phyloP scores from a whole-genome alignment of 208 protist genomes.

The Crithidia brevicula region DNA sequence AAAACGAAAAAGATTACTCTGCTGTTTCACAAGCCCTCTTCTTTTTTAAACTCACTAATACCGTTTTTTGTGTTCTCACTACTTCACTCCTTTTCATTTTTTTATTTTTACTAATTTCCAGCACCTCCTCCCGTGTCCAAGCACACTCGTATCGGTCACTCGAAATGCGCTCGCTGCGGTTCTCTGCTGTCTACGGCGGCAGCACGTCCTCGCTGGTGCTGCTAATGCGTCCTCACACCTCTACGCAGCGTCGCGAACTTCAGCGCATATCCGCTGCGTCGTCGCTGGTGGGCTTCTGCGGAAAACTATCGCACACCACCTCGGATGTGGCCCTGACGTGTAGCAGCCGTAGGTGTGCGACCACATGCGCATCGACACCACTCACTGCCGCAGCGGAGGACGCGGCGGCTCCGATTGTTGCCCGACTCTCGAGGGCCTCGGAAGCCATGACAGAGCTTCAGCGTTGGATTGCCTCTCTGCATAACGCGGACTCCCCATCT shows the following conservation, averaged over 20 bases:
- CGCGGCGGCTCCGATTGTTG: not conserved
- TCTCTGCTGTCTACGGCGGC: conserved; percentile 3
- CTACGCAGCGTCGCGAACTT: not conserved
- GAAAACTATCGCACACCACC: too few relatives aligned
- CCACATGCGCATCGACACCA: not conserved
- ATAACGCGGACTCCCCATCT: not conserved
- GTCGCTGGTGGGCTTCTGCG: too few relatives aligned
- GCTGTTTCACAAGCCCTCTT: conserved; percentile 1
- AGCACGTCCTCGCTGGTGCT: not conserved
- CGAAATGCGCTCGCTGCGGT: not conserved
- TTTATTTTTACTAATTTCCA: not conserved
- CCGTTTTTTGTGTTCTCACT: not conserved
- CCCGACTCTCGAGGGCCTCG: conserved; percentile 7
- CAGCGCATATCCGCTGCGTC: too few relatives aligned
- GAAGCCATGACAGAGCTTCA: conserved; percentile 28
- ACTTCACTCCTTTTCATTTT: not conserved
- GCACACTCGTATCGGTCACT: too few relatives aligned
- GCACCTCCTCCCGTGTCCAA: too few relatives aligned
- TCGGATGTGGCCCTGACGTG: conserved; percentile 2
- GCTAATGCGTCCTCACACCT: not conserved
- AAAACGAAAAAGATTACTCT: too few relatives aligned
- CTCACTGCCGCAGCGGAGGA: not conserved
- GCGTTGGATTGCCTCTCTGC: not conserved
- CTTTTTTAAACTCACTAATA: not conserved
- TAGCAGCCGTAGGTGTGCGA: conserved; percentile 5